Conservation (phyloP, 306 rosid genomes). For the Trifolium dubium region DNA sequence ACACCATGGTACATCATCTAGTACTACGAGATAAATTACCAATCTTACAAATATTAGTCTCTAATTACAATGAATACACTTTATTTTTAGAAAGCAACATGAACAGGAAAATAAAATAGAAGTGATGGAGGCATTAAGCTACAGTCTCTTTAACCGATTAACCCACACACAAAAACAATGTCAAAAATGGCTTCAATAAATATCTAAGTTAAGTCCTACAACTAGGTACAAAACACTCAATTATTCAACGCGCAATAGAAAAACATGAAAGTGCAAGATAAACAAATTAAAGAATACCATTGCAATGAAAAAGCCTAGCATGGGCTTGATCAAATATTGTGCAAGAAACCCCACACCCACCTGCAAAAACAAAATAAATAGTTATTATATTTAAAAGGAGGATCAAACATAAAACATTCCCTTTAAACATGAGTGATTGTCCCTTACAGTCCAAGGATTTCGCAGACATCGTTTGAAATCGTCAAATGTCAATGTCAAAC, state of each 20-base stretch:
- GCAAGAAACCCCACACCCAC: conserved; percentile 98
- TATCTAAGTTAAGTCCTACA: neutral
- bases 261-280: conserved; percentile 20
- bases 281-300: conserved; percentile 49
- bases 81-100: neutral
- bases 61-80: conserved; percentile 13
- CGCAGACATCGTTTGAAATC: conserved; percentile 89
- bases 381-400: conserved; percentile 25
- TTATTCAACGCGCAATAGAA: neutral
- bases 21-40: conserved; percentile 5
- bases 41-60: conserved; percentile 10
- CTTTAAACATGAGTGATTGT: neutral
- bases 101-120: conserved; percentile 12
- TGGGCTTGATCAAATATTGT: conserved; percentile 83
- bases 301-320: conserved; percentile 80
- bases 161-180: neutral
- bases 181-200: conserved; percentile 12
- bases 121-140: conserved; percentile 4
- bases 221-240: no score
- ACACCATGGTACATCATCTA: conserved; percentile 23
- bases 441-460: conserved; percentile 89
- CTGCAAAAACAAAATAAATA: conserved; percentile 60
- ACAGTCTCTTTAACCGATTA: conserved; percentile 9
- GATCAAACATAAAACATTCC: conserved; percentile 13
- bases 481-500: conserved; percentile 89